phyloP scores from a whole-genome alignment of 2,329 filamentous ascomycete species.

The Calonectria pseudoreteaudii region DNA sequence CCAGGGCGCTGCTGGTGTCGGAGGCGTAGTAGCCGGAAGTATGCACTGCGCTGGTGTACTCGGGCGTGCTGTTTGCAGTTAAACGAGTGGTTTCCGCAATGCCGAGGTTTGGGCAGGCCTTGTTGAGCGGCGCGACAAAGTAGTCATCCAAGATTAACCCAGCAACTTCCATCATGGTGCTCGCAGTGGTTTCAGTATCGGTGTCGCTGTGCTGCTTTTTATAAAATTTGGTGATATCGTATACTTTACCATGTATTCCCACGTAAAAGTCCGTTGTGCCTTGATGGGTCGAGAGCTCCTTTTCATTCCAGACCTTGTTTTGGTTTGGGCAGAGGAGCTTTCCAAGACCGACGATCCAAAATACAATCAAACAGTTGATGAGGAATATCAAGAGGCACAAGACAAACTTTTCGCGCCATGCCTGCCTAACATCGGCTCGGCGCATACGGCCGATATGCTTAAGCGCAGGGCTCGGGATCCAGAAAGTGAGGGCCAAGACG shows the following conservation, averaged over 20 bases:
- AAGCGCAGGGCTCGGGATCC: conserved; percentile 89
- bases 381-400: conserved; percentile 84
- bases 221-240: conserved; percentile 92
- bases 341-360: conserved; percentile 92
- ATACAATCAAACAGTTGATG: conserved; percentile 84
- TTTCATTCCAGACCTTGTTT: conserved; percentile 85
- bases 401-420: conserved; percentile 95
- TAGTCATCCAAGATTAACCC: conserved; percentile 85
- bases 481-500: conserved; percentile 91
- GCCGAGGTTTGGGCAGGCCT: conserved; percentile 84
- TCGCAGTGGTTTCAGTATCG: conserved; percentile 67
- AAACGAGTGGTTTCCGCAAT: conserved; percentile 67
- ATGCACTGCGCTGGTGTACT: conserved; percentile 71
- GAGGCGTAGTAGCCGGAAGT: conserved; percentile 74
- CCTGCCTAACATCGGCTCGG: conserved; percentile 94
- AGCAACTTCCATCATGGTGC: conserved; percentile 80
- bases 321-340: conserved; percentile 88
- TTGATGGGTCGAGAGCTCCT: conserved; percentile 77
- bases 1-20: conserved; percentile 68
- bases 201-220: conserved; percentile 84
- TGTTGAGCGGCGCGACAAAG: conserved; percentile 81
- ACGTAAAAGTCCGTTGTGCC: conserved; percentile 85
- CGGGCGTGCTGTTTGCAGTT: conserved; percentile 72
- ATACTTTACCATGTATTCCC: conserved; percentile 87
- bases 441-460: conserved; percentile 91